These are phyloP conservation scores for Scytalidium sp. DNA, from an alignment of 2,329 filamentous ascomycete species.

Conservation along the genomic window DNA sequence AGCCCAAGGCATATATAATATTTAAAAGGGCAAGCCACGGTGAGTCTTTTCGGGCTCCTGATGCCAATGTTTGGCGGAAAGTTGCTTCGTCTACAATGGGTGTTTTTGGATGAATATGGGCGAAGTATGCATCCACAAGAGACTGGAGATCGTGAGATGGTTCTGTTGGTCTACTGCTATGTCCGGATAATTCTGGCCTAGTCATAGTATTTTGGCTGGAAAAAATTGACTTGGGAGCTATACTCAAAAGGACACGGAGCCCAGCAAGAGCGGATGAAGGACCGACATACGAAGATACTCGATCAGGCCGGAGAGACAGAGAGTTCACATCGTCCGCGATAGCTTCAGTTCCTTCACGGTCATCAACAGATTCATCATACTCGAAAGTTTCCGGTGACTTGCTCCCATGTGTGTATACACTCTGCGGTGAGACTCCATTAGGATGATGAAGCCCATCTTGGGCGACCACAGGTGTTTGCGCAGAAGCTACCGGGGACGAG, in stretches of 20 bases:
- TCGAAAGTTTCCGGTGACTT: background rate
- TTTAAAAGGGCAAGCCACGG: conserved; percentile 10
- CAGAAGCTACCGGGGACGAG: background rate
- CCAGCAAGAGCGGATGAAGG: background rate
- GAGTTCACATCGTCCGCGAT: background rate
- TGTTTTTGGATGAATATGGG: conserved; percentile 4
- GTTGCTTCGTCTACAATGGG: conserved; percentile 7
- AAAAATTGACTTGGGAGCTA: background rate
- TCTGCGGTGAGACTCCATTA: background rate
- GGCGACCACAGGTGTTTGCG: background rate
- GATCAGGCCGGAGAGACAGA: background rate
- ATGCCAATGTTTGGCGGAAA: conserved; percentile 3
- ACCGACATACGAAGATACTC: background rate
- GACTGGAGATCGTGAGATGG: background rate
- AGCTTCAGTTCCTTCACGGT: background rate
- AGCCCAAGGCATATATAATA: conserved; percentile 10
- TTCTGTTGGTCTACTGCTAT: background rate
- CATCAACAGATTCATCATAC: background rate
- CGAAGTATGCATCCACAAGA: conserved; percentile 7
- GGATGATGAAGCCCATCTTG: background rate
- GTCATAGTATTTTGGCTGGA: background rate
- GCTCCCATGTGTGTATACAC: background rate
- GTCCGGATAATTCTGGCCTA: background rate
- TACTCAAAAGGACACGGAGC: background rate
- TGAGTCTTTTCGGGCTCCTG: conserved; percentile 1